phyloP scores from a whole-genome alignment of 148 eudicot genomes.

The Gaultheria prostrata region DNA sequence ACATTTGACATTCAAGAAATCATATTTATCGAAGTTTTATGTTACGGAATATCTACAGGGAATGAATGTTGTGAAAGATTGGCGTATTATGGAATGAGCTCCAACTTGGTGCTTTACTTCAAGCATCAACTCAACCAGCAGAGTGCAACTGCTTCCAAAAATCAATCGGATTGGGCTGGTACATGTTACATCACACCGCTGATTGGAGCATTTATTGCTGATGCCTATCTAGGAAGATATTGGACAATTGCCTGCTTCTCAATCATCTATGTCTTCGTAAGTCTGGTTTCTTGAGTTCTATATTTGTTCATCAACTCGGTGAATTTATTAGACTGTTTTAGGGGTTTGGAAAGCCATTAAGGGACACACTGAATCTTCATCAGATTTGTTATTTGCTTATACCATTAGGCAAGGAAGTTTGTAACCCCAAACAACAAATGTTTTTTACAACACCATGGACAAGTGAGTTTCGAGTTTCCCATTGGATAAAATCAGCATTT shows the following conservation, averaged over 20 bases:
- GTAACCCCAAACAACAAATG: not conserved
- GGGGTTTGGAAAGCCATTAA: not conserved
- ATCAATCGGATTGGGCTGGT: slow-evolving; percentile 25
- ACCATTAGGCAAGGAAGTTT: not conserved
- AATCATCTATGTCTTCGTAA: slow-evolving; percentile 29
- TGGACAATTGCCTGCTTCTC: slow-evolving; percentile 34
- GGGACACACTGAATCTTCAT: not conserved
- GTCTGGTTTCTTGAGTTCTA: not conserved
- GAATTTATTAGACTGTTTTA: not conserved
- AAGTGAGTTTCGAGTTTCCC: too few species aligned
- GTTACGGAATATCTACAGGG: slow-evolving; percentile 4
- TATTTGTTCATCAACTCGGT: not conserved
- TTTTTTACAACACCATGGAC: too few species aligned
- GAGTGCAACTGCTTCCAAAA: slow-evolving; percentile 26
- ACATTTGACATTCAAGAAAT: not conserved
- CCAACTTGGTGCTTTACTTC: slow-evolving; percentile 26
- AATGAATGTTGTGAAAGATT: slow-evolving; percentile 30
- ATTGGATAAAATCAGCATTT: too few species aligned
- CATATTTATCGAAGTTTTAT: not conserved
- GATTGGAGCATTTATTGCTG: slow-evolving; percentile 30
- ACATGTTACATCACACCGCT: slow-evolving; percentile 31
- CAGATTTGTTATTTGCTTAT: not conserved
- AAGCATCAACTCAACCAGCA: slow-evolving; percentile 22
- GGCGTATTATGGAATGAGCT: slow-evolving; percentile 36
- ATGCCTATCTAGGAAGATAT: slow-evolving; percentile 35